Percentiles rank a stretch among this genome's conserved stretches.
Conservation (phyloP, 768 basidiomycete genomes). For the Phylloporus arenicola region DNA sequence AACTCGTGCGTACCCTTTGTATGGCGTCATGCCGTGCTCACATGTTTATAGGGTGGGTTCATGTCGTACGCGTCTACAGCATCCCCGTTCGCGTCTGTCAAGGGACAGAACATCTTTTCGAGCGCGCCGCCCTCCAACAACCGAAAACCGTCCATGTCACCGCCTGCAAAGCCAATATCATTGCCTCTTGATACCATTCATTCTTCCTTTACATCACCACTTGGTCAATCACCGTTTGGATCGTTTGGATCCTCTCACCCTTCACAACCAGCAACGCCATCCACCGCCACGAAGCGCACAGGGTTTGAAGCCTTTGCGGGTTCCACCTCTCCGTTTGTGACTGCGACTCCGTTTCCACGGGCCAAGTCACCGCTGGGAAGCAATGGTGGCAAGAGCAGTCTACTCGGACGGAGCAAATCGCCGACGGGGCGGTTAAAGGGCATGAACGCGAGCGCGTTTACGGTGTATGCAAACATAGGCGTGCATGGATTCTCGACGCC, state of each 20-base stretch:
- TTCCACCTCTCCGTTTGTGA: conserved; percentile 46
- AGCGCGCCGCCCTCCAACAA: conserved; percentile 13
- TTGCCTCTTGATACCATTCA: conserved; percentile 21
- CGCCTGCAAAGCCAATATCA: conserved; percentile 16
- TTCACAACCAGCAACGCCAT: conserved; percentile 18
- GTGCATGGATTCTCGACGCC: conserved; percentile 40
- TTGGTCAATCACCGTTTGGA: conserved; percentile 20
- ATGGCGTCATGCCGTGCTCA: conserved; percentile 10
- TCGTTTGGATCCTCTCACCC: conserved; percentile 15
- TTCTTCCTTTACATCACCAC: conserved; percentile 19
- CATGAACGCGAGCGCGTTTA: conserved; percentile 49
- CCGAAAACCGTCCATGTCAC: conserved; percentile 30
- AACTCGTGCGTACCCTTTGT: conserved; percentile 40
- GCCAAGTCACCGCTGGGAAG: conserved; percentile 49
- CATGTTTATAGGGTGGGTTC: conserved; percentile 54
- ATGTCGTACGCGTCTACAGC: conserved; percentile 71
- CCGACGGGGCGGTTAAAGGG: conserved; percentile 43
- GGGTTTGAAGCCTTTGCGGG: conserved; percentile 57
- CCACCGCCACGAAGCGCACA: conserved; percentile 43
- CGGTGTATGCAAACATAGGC: conserved; percentile 49
- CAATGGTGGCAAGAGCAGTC: conserved; percentile 16
- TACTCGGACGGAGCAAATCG: conserved; percentile 45
- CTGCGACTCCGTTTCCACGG: conserved; percentile 32
- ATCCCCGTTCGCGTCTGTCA: conserved; percentile 71
- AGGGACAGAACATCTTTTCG: conserved; percentile 54